phyloP scores from a whole-genome alignment of 2,329 filamentous ascomycete genomes.

The Scedosporium boydii region DNA sequence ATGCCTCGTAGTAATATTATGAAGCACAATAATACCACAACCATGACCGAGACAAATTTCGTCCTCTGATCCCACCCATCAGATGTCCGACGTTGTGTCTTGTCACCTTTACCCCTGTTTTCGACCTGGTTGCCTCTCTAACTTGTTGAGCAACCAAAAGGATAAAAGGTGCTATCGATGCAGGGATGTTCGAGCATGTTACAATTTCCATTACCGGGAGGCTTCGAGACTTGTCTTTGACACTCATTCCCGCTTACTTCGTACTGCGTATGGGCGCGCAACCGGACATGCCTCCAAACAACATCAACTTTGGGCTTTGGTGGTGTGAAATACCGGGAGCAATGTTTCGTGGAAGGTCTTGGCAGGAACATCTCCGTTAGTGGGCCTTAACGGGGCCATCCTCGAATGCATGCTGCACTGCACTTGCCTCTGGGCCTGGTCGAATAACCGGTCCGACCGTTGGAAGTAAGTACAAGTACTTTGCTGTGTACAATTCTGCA shows the following conservation, averaged over 20 bases:
- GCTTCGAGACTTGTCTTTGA: background rate
- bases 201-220: too few species aligned
- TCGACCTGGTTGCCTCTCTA: too few species aligned
- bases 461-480: background rate
- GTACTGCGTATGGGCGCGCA: background rate
- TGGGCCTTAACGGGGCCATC: background rate
- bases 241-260: background rate
- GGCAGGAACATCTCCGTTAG: background rate
- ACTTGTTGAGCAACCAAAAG: too few species aligned
- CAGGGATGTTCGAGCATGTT: too few species aligned
- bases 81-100: too few species aligned
- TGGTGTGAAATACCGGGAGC: background rate
- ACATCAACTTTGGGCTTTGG: background rate
- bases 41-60: too few species aligned
- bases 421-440: background rate
- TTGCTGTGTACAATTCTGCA: background rate
- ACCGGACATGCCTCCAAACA: background rate
- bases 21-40: too few species aligned
- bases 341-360: background rate
- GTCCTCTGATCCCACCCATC: too few species aligned
- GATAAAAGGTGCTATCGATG: too few species aligned
- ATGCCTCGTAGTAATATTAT: too few species aligned
- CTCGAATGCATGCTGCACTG: background rate
- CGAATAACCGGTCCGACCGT: background rate
- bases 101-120: too few species aligned